A percentile compares a stretch with the other conserved stretches of the same genome.
phyloP scores from a whole-genome alignment of 441 rosid genomes.

The Adansonia madagascariensis region DNA sequence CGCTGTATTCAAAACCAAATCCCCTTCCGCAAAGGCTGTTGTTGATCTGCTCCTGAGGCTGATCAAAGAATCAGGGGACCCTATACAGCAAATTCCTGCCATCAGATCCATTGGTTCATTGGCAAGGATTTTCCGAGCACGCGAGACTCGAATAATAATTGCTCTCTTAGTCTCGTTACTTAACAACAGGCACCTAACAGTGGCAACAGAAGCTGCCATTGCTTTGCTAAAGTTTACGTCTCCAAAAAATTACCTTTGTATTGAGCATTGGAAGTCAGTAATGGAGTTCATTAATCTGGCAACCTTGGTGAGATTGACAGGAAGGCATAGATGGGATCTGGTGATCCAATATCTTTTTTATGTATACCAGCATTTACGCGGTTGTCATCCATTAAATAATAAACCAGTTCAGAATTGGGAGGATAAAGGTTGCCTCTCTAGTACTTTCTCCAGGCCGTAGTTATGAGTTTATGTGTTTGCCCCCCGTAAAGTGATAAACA shows the following conservation, averaged over 20 bases:
- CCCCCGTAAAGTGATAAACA: not conserved
- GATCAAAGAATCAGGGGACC: conserved; percentile 42
- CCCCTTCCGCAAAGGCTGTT: conserved; percentile 59
- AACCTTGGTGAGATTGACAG: conserved; percentile 41
- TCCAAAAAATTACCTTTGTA: conserved; percentile 44
- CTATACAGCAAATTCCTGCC: conserved; percentile 39
- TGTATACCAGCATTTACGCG: not conserved
- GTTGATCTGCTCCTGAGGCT: conserved; percentile 56
- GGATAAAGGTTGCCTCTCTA: not conserved
- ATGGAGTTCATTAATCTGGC: conserved; percentile 41
- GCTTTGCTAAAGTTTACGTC: conserved; percentile 53
- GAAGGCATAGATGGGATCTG: conserved; percentile 44
- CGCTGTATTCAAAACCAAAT: conserved; percentile 52
- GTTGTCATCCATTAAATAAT: not conserved
- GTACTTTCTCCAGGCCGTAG: not conserved
- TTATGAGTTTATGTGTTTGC: not conserved
- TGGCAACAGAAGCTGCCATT: conserved; percentile 51
- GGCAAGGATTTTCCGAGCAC: conserved; percentile 60
- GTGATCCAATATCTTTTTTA: conserved; percentile 41
- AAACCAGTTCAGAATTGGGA: not conserved
- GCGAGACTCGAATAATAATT: conserved; percentile 44
- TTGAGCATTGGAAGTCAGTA: conserved; percentile 49
- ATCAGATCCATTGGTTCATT: conserved; percentile 56
- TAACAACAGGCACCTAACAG: conserved; percentile 33
- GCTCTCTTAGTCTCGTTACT: conserved; percentile 46